Conservation (phyloP, 805 yeast species). For the Saccharomyces kudriavzevii region DNA sequence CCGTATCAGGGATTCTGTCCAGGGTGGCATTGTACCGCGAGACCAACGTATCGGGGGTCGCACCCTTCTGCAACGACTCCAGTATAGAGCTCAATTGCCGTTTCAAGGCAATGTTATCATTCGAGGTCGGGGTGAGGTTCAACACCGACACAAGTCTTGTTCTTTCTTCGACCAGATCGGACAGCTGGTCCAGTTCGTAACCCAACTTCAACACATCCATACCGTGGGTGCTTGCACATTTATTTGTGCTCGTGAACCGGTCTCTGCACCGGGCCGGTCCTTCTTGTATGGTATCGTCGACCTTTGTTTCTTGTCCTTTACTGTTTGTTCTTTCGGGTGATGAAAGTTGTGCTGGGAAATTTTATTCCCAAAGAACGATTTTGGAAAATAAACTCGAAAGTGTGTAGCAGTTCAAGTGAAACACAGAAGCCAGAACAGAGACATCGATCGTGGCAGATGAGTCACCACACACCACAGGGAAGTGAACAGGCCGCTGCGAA, state of each 20-base stretch:
- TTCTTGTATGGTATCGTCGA: neutral
- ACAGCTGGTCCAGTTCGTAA: slow-evolving; percentile 24
- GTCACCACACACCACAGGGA: neutral
- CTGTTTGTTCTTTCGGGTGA: neutral
- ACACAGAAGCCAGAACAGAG: neutral
- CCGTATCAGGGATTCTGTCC: slow-evolving; percentile 9
- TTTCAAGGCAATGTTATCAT: slow-evolving; percentile 20
- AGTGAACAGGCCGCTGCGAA: neutral
- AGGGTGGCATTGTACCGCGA: slow-evolving; percentile 13
- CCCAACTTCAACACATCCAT: slow-evolving; percentile 20
- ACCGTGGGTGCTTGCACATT: neutral
- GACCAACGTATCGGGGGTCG: slow-evolving; percentile 6
- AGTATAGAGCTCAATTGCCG: slow-evolving; percentile 15
- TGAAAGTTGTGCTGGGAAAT: neutral
- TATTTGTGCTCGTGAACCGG: neutral
- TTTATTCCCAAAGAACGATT: neutral
- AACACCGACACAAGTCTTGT: slow-evolving; percentile 16
- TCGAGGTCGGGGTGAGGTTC: slow-evolving; percentile 18
- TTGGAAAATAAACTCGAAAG: neutral
- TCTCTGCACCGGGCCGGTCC: neutral
- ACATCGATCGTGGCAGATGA: neutral
- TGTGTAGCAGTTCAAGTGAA: neutral
- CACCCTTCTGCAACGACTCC: slow-evolving; percentile 8
- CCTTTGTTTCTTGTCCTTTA: neutral
- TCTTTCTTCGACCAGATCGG: slow-evolving; percentile 26